Evolutionary conservation across 1,284 basidiomycete species (phyloP), one percentile per base, ranked within the genome.

Genomic region (Trametes pubescens): DNA sequence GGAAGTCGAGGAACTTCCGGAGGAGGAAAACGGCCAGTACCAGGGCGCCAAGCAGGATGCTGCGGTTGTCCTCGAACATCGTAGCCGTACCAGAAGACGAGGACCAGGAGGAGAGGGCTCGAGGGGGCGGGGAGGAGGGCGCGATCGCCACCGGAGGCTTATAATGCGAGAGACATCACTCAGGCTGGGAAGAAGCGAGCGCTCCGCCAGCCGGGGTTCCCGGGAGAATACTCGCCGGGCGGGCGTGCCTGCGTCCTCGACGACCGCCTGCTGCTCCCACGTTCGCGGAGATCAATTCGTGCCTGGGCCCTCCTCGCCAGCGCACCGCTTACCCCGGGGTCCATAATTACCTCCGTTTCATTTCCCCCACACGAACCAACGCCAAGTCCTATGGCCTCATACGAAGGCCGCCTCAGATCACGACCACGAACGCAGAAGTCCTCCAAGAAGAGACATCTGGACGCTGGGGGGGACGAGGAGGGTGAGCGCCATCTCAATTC

Each of bases 1-100:
- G 60, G 62, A 69, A 73, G 51, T 69, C 71, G 46, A 72, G 59
- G 52, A 64, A 49, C 57, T 64, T 66, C 44, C 64, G 66, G 47
- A 72, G 56, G 49, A 68, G 62, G 53, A 64, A 64, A 32, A 71
- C 40, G 9, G 43, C 57, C 44, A 65, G n/a, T 32, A 68, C 46
- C 21, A 69, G 35, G 22, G 66, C 47, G 22, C 34, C 66, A 35
- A 70, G 51, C 26, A 65, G 37, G 35, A 62, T 43, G 46, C 55
- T 53, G 32, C 55, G 64, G 35, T 13, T 48, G 47, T 59, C 51
- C 29, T 59, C 61, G 56, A 59, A 34, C 66, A 68, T 68, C 26
- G n/a, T 47, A 32, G 51, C 18, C 21, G 48, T 18, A 2, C 22
- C 13, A 26, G 48, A 32, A 32, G 49, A 14, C 29, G 49, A 18